phyloP scores from a whole-genome alignment of 2,329 filamentous ascomycete genomes.

The Elsinoe batatas region DNA sequence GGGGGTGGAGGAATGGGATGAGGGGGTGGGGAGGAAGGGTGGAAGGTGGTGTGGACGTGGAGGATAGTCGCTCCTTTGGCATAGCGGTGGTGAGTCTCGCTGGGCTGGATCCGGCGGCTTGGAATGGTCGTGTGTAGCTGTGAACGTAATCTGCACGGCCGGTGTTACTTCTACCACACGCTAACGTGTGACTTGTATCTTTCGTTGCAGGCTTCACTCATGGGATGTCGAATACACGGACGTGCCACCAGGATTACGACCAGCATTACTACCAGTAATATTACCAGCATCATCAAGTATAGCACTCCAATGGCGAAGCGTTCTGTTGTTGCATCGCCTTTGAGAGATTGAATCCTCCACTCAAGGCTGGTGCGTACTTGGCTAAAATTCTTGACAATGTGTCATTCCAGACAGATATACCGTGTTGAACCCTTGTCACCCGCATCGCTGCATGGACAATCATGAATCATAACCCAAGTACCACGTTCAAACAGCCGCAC shows the following conservation, averaged over 20 bases:
- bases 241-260: too few species aligned
- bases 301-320: too few species aligned
- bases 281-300: neutral
- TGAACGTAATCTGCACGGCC: slow-evolving; percentile 1
- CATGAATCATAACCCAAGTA: neutral
- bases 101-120: neutral
- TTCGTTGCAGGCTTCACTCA: neutral
- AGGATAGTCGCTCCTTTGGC: neutral
- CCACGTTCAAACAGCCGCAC: too few species aligned
- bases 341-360: too few species aligned
- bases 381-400: neutral
- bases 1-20: neutral
- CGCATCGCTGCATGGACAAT: neutral
- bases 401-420: neutral
- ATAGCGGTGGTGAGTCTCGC: neutral
- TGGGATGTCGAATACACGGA: neutral
- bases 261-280: too few species aligned
- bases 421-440: neutral
- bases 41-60: neutral
- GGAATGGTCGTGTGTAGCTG: neutral
- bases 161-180: neutral
- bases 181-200: neutral
- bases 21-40: neutral
- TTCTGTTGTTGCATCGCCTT: too few species aligned
- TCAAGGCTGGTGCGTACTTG: neutral